Base-by-base conservation (phyloP, 805 yeast genomes). In the Maudiozyma bulderi region DNA sequence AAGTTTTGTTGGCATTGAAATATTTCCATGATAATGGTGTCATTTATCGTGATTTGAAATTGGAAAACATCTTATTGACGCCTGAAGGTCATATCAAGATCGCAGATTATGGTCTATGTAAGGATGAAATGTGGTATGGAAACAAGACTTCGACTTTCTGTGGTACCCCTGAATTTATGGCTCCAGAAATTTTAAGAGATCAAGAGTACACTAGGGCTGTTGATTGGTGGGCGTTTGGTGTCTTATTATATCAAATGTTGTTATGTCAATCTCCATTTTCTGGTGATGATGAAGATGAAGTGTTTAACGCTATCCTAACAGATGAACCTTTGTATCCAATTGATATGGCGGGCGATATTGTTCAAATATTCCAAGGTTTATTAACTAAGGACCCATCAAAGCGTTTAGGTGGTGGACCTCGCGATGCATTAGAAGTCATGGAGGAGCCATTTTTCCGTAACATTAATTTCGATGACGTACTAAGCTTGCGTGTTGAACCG, bases 191-290 rank as follows among this genome's bases (percentile, higher is more conserved):
- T 56, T 74, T 93, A 61, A 82, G 87, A 54, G 98, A 93, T 48
- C 95, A 90, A 66, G 85, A 82, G 51, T 93, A 93, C 61, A 93
- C 89, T 47, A 81, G 95, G 61, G 85, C 93, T 39, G 99, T 93
- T 48, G 99, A 93, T 69, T 93, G 99, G 99, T 93, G 99, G 99
- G 98, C 99, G 1, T 88, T 90, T 73, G 99, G 99, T 50, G 98
- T 93, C 31, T 74, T 93, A 54, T 73, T 93, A 55, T 93, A 91
- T 68, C 99, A 93, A 69, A 93, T 93, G 99, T 73, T 93, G 50
- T 74, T 93, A 50, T 93, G 96, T 47, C 95, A 91, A 68, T 86
- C 96, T 7, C 99, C 99, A 37, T 93, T 93, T 71, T 84, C 91
- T 56, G 99, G 99, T 56, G 96, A 90, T 57, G 95, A 87, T 62